Conservation (phyloP, 768 basidiomycete species). For the Agaricus subrufescens region DNA sequence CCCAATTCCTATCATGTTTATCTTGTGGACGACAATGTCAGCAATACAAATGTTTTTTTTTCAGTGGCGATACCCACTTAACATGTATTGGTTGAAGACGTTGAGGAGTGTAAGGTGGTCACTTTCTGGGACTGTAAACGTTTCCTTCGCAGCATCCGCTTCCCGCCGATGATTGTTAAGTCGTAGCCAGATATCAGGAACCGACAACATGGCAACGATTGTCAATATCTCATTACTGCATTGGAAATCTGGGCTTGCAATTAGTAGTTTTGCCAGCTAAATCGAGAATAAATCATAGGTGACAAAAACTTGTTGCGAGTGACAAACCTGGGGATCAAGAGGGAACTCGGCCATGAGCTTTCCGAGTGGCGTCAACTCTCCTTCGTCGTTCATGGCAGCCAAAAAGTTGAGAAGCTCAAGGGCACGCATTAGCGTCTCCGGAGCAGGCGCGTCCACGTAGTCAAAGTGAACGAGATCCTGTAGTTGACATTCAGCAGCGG, state of each 20-base stretch:
- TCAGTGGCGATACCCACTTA: constrained; percentile 46
- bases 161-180: constrained; percentile 86
- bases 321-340: constrained; percentile 86
- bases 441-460: constrained; percentile 90
- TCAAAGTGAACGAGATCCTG: constrained; percentile 85
- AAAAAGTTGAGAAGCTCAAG: constrained; percentile 91
- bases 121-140: constrained; percentile 87
- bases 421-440: constrained; percentile 96
- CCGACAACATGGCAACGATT: constrained; percentile 95
- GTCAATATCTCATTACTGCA: constrained; percentile 96
- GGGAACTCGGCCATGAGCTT: constrained; percentile 97
- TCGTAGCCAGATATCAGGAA: constrained; percentile 93
- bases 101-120: constrained; percentile 94
- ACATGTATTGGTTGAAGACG: constrained; percentile 89
- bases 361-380: constrained; percentile 83
- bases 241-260: constrained; percentile 89
- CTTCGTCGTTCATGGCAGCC: constrained; percentile 90
- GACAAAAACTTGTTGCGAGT: neutral
- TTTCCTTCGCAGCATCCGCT: constrained; percentile 87
- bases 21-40: constrained; percentile 37
- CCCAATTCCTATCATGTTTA: constrained; percentile 78
- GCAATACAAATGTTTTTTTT: neutral
- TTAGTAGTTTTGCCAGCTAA: constrained; percentile 89
- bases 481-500: neutral
- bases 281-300: neutral